A percentile compares a stretch with the other conserved stretches of the same genome.
phyloP scores from a whole-genome alignment of 768 basidiomycete genomes.

The Saitozyma sp. region DNA sequence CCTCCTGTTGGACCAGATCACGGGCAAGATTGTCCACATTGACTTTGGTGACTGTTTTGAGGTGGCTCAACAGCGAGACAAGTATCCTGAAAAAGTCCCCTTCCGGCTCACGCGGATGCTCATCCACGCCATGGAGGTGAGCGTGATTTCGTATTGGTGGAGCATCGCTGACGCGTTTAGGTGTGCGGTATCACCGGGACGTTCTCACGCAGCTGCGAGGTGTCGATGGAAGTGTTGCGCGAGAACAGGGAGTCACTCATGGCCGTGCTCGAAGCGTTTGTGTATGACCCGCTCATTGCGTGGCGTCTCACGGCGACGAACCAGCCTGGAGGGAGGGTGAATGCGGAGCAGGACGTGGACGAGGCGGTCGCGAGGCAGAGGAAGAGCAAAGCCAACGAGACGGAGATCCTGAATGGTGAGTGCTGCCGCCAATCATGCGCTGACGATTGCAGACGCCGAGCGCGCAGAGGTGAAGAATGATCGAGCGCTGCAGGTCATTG shows the following conservation, averaged over 20 bases:
- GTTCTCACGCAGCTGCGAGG: constrained; percentile 92
- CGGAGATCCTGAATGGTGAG: constrained; percentile 86
- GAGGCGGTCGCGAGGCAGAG: constrained; percentile 60
- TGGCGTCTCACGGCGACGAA: constrained; percentile 82
- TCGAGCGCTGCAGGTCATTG: constrained; percentile 84
- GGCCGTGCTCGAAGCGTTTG: constrained; percentile 98
- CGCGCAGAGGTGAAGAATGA: constrained; percentile 87
- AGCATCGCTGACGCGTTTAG: constrained; percentile 53
- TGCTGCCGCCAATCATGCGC: constrained; percentile 7
- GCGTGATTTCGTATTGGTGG: constrained; percentile 24
- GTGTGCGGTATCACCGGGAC: constrained; percentile 98
- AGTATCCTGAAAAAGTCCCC: constrained; percentile 97
- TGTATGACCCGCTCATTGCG: constrained; percentile 96
- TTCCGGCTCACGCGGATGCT: constrained; percentile 98
- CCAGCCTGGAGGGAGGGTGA: constrained; percentile 66
- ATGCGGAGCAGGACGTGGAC: constrained; percentile 60
- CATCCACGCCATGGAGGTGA: constrained; percentile 97
- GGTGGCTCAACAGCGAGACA: constrained; percentile 95
- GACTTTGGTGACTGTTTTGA: constrained; percentile 90
- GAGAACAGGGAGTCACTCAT: constrained; percentile 98
- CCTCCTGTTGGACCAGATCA: constrained; percentile 82
- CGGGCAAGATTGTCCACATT: constrained; percentile 90
- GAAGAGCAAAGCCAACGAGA: constrained; percentile 77
- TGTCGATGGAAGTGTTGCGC: constrained; percentile 93
- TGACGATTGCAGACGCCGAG: constrained; percentile 57